These are phyloP conservation scores for Termitomyces bulborhizus DNA, from an alignment of 768 basidiomycete species.

Conservation along the genomic window DNA sequence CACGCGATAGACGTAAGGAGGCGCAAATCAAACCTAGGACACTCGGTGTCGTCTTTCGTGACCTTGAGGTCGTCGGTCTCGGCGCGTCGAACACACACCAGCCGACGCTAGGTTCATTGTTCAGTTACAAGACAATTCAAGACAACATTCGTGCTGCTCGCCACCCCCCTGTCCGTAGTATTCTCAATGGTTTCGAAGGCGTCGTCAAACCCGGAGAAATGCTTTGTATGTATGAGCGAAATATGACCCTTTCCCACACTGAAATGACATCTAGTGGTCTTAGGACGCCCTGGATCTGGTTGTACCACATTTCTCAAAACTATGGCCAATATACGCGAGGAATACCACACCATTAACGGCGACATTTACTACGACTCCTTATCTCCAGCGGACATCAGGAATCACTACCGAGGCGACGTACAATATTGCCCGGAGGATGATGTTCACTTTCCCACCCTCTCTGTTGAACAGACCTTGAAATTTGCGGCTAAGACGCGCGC, in stretches of 20 bases:
- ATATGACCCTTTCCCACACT: background rate
- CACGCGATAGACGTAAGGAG: conserved; percentile 8
- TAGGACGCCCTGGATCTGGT: conserved; percentile 84
- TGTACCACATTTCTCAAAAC: conserved; percentile 82
- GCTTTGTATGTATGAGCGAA: conserved; percentile 48
- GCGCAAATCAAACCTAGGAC: conserved; percentile 22
- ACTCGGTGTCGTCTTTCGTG: conserved; percentile 44
- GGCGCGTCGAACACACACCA: conserved; percentile 38
- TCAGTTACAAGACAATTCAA: conserved; percentile 37
- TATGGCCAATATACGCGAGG: conserved; percentile 67
- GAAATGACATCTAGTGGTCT: conserved; percentile 47
- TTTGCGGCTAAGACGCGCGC: conserved; percentile 66
- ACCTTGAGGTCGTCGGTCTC: conserved; percentile 47
- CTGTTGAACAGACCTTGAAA: conserved; percentile 66
- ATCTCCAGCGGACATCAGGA: conserved; percentile 51
- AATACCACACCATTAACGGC: conserved; percentile 66
- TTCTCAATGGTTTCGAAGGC: conserved; percentile 59
- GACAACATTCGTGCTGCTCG: conserved; percentile 34
- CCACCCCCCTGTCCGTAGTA: conserved; percentile 60
- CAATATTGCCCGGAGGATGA: conserved; percentile 83
- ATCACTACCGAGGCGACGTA: conserved; percentile 72
- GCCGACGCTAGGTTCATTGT: conserved; percentile 44
- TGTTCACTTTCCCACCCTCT: conserved; percentile 78
- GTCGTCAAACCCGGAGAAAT: conserved; percentile 65
- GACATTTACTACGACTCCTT: conserved; percentile 74